phyloP scores from a whole-genome alignment of 2,329 filamentous ascomycete species.

The Coleophoma cylindrospora region DNA sequence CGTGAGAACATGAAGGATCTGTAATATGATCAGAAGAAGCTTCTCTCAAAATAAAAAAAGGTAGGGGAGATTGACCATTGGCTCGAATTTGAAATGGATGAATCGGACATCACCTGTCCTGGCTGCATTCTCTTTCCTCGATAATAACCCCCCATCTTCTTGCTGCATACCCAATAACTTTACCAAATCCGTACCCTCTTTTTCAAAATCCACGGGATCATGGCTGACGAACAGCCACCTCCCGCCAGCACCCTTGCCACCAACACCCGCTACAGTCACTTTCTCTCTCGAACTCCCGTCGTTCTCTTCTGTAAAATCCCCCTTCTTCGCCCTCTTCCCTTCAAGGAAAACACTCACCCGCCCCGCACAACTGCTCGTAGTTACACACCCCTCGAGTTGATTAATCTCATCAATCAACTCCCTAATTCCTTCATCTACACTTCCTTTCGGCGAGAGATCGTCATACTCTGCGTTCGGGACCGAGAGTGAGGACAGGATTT shows the following conservation, averaged over 20 bases:
- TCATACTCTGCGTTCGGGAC: conserved; percentile 67
- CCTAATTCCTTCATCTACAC: conserved; percentile 73
- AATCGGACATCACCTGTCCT: conserved; percentile 30
- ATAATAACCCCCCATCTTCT: conserved; percentile 12
- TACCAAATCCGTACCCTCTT: conserved; percentile 19
- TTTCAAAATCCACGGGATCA: conserved; percentile 49
- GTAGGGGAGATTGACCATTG: conserved; percentile 62
- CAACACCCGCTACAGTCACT: conserved; percentile 49
- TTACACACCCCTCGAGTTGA: conserved; percentile 67
- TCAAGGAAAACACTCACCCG: conserved; percentile 85
- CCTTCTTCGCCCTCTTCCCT: conserved; percentile 46
- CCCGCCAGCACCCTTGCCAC: conserved; percentile 82
- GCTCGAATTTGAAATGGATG: conserved; percentile 89
- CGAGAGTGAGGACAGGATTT: conserved; percentile 66
- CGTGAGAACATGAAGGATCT: conserved; percentile 88
- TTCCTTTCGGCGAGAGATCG: conserved; percentile 85
- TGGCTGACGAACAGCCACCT: conserved; percentile 88
- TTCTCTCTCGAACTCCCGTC: conserved; percentile 4
- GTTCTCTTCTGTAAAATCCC: conserved; percentile 11
- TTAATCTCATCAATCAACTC: conserved; percentile 79
- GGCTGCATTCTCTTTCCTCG: not conserved
- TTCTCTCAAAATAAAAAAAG: conserved; percentile 2
- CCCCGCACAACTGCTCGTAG: conserved; percentile 90
- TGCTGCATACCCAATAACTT: conserved; percentile 35
- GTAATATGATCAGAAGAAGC: not conserved